Conservation (phyloP, 495 filamentous ascomycete genomes). For the Tuber brumale region DNA sequence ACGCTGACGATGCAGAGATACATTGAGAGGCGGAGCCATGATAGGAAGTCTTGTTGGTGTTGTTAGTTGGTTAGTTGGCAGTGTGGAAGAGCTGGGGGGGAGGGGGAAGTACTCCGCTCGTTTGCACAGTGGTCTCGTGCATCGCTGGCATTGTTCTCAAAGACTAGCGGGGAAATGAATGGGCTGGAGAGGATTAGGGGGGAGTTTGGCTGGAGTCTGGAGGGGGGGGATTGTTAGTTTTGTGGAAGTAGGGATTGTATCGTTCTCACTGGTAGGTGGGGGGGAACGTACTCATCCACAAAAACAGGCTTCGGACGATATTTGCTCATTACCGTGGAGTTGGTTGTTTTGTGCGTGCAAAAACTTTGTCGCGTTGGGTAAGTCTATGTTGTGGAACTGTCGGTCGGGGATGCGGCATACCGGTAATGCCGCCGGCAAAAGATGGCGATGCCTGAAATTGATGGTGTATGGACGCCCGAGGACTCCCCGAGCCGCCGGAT, state of each 20-base stretch:
- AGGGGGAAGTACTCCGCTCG: slow-evolving; percentile 56
- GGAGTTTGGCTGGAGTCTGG: slow-evolving; percentile 27
- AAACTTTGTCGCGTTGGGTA: background rate
- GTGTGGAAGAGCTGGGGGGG: background rate
- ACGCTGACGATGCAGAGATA: slow-evolving; percentile 85
- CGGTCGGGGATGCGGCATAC: background rate
- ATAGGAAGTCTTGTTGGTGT: slow-evolving; percentile 60
- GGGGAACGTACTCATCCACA: slow-evolving; percentile 24
- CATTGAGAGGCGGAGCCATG: slow-evolving; percentile 83
- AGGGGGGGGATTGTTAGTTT: background rate
- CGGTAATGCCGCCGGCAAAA: background rate
- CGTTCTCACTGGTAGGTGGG: background rate
- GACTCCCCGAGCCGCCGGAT: background rate
- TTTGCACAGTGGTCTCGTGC: slow-evolving; percentile 78
- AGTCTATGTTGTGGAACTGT: background rate
- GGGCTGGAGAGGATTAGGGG: slow-evolving; percentile 61
- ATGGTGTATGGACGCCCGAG: background rate
- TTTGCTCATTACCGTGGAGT: slow-evolving; percentile 12
- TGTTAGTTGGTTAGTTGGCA: slow-evolving; percentile 4
- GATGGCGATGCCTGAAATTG: background rate
- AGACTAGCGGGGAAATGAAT: slow-evolving; percentile 68
- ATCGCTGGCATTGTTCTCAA: slow-evolving; percentile 82
- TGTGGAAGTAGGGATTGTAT: background rate
- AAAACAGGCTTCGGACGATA: slow-evolving; percentile 22
- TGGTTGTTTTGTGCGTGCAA: background rate